Evolutionary conservation across 2,329 filamentous ascomycete species (phyloP).

Genomic region (Colletotrichum euphorbiae): DNA sequence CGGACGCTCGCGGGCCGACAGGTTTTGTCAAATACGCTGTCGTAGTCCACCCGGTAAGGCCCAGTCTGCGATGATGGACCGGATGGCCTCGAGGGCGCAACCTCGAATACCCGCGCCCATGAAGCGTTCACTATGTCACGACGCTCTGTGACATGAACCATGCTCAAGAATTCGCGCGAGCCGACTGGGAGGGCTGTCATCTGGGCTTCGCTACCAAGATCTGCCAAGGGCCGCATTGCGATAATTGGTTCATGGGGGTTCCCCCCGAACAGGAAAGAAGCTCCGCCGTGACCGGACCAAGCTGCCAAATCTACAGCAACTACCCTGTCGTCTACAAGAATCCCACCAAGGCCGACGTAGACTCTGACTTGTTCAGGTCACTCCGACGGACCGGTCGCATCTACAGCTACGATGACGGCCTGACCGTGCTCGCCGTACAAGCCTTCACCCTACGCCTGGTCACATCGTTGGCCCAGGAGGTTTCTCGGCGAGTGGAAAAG

Average conservation of each 20-base stretch:
- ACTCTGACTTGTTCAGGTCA: not conserved
- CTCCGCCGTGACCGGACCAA: not conserved
- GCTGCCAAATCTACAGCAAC: not conserved
- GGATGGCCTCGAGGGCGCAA: too few relatives aligned
- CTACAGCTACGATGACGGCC: conserved; percentile 27
- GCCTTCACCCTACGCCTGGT: conserved; percentile 12
- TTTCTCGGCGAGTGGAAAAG: not conserved
- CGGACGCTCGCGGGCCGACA: not conserved
- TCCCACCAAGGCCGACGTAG: not conserved
- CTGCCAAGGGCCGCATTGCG: not conserved
- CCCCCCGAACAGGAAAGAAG: not conserved
- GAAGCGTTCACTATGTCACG: too few relatives aligned
- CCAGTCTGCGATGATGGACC: not conserved
- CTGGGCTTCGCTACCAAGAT: conserved; percentile 5
- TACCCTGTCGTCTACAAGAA: conserved; percentile 3
- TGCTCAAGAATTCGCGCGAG: conserved; percentile 3
- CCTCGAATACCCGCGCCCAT: too few relatives aligned
- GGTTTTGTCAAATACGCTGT: not conserved
- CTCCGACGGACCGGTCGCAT: conserved; percentile 12
- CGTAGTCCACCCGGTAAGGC: not conserved
- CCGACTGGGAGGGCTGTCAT: conserved; percentile 20
- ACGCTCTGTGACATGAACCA: not conserved
- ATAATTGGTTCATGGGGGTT: conserved; percentile 33
- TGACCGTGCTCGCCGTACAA: conserved; percentile 24
- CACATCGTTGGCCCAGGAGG: not conserved